Evolutionary conservation across 352 stramenopile genomes (phyloP).

Genomic region (Peronospora farinosa): DNA sequence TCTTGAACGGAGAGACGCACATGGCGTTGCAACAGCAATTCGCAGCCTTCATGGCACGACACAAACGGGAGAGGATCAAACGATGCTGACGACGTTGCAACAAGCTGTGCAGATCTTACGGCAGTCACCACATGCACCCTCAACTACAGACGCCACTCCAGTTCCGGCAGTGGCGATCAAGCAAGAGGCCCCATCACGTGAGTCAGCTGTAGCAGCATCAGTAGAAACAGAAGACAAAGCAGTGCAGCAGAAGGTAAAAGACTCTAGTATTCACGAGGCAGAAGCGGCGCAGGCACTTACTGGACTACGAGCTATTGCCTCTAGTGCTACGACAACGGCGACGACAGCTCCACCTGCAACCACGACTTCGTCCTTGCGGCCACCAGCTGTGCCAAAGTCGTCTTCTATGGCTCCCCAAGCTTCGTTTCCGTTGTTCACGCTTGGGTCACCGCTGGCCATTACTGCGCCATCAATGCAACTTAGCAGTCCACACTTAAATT

Average conservation of each 20-base stretch:
- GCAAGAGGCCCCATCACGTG: slow-evolving; percentile 8
- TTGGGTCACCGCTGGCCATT: slow-evolving; percentile 39
- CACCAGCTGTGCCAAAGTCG: slow-evolving; percentile 18
- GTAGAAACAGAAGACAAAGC: neutral
- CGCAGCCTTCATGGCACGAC: slow-evolving; percentile 33
- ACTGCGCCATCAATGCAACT: slow-evolving; percentile 34
- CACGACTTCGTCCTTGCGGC: slow-evolving; percentile 13
- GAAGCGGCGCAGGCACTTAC: slow-evolving; percentile 69
- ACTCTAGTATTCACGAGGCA: slow-evolving; percentile 44
- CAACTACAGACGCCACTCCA: slow-evolving; percentile 4
- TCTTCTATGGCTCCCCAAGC: slow-evolving; percentile 21
- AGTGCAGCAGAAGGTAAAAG: slow-evolving; percentile 22
- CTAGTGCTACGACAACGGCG: slow-evolving; percentile 6
- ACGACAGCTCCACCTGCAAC: slow-evolving; percentile 2
- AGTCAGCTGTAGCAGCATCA: neutral
- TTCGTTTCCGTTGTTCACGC: slow-evolving; percentile 30
- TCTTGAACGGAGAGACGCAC: slow-evolving; percentile 38
- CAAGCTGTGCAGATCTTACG: slow-evolving; percentile 34
- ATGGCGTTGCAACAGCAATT: slow-evolving; percentile 32
- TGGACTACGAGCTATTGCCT: slow-evolving; percentile 38
- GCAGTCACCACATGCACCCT: slow-evolving; percentile 3
- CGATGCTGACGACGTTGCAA: slow-evolving; percentile 39
- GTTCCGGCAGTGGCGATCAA: slow-evolving; percentile 20
- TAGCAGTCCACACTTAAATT: slow-evolving; percentile 31
- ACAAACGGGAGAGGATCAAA: slow-evolving; percentile 13